phyloP scores from a whole-genome alignment of 768 basidiomycete species.

The Leccinum subgranulosum region DNA sequence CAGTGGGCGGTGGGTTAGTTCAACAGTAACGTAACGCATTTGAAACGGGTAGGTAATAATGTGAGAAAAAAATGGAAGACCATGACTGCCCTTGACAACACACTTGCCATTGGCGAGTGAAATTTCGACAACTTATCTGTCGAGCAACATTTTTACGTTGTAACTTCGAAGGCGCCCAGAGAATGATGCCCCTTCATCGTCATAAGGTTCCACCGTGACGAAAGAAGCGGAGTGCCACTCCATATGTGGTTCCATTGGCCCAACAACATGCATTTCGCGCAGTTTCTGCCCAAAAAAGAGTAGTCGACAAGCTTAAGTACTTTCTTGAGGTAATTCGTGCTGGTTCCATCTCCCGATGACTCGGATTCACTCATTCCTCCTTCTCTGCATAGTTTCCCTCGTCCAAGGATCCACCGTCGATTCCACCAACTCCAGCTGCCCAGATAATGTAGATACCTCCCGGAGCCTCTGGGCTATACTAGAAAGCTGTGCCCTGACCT shows the following conservation, averaged over 20 bases:
- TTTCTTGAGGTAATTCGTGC: not conserved
- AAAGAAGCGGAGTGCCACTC: not conserved
- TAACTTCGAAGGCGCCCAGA: too few species aligned
- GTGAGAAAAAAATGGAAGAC: not conserved
- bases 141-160: too few species aligned
- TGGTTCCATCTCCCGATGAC: not conserved
- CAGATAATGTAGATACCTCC: not conserved
- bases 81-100: too few species aligned
- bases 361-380: not conserved
- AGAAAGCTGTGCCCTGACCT: not conserved
- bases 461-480: not conserved
- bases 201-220: not conserved
- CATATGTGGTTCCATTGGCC: not conserved
- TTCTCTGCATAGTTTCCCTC: not conserved
- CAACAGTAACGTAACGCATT: not conserved
- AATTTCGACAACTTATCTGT: too few species aligned
- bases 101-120: too few species aligned
- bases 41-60: not conserved
- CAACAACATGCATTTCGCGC: not conserved
- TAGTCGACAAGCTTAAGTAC: not conserved
- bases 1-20: not conserved
- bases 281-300: not conserved
- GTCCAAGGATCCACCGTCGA: not conserved
- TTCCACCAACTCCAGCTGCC: not conserved
- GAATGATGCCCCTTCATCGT: too few species aligned